Evolutionary conservation across 177 flowering plant genomes (phyloP).

Genomic region (Telopea speciosissima): DNA sequence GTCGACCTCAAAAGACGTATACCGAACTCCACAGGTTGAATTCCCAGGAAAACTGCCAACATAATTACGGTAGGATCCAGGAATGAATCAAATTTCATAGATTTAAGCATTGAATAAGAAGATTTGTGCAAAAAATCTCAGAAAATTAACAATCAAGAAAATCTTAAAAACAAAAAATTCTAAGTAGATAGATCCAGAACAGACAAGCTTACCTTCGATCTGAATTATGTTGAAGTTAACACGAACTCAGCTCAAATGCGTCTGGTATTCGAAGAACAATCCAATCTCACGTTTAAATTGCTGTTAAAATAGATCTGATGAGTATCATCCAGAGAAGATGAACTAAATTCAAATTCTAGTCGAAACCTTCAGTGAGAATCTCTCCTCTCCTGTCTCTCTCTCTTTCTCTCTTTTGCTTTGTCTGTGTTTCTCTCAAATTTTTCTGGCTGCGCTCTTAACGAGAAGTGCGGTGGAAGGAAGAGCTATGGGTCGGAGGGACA

Average conservation of each 20-base stretch:
- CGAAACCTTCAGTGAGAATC: conserved; percentile 15
- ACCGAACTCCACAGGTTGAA: background rate
- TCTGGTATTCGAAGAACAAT: background rate
- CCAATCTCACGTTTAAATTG: background rate
- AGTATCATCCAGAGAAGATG: background rate
- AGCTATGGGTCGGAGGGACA: conserved; percentile 9
- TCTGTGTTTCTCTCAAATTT: conserved; percentile 12
- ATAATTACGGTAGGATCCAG: background rate
- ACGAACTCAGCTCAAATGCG: background rate
- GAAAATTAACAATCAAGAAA: background rate
- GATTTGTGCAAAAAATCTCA: background rate
- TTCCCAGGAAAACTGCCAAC: background rate
- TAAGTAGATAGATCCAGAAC: background rate
- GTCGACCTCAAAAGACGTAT: background rate
- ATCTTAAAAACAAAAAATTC: background rate
- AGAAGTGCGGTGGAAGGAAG: conserved; percentile 8
- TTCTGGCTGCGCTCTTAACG: conserved; percentile 2
- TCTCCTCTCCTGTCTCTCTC: conserved; percentile 15
- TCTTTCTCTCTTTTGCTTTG: conserved; percentile 17
- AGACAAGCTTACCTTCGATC: conserved; percentile 10
- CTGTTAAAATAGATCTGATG: background rate
- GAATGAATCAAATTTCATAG: background rate
- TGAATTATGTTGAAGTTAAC: conserved; percentile 1
- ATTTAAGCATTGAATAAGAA: background rate
- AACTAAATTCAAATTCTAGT: background rate